These are phyloP conservation scores for Physcomitrium patens DNA, from an alignment of 225 moss, liverwort and hornwort species.

Conservation along the genomic window DNA sequence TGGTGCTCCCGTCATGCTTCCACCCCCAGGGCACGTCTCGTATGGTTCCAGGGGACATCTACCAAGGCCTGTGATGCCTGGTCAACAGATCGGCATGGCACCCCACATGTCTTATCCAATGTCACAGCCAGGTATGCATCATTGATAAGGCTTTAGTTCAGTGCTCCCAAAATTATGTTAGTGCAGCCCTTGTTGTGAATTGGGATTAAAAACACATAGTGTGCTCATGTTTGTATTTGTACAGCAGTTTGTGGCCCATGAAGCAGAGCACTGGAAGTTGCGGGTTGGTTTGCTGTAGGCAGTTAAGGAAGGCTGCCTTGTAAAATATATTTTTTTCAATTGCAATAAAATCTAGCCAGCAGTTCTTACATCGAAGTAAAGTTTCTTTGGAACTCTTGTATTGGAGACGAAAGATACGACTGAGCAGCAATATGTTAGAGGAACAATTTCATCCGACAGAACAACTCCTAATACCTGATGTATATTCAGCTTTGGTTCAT, in stretches of 20 bases:
- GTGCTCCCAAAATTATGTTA: slow-evolving; percentile 30
- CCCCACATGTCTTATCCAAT: slow-evolving; percentile 77
- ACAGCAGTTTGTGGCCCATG: slow-evolving; percentile 52
- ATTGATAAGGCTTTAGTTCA: slow-evolving; percentile 38
- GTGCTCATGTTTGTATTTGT: slow-evolving; percentile 55
- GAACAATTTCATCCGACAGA: too few relatives aligned
- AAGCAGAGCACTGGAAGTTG: slow-evolving; percentile 45
- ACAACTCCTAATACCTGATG: too few relatives aligned
- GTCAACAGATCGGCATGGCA: slow-evolving; percentile 73
- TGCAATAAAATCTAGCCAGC: slow-evolving; percentile 40
- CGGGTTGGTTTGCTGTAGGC: slow-evolving; percentile 38
- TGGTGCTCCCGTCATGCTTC: slow-evolving; percentile 68
- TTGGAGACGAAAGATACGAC: neutral
- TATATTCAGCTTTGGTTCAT: too few relatives aligned
- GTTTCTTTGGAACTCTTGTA: neutral
- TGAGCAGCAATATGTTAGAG: too few relatives aligned
- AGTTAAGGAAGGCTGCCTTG: slow-evolving; percentile 38
- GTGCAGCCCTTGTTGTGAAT: slow-evolving; percentile 39
- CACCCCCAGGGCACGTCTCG: slow-evolving; percentile 68
- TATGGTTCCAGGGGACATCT: slow-evolving; percentile 79
- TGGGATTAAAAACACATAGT: slow-evolving; percentile 25
- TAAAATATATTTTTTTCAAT: slow-evolving; percentile 42
- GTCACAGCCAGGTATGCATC: slow-evolving; percentile 86
- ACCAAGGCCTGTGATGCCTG: slow-evolving; percentile 76
- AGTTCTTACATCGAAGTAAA: slow-evolving; percentile 34